Evolutionary conservation across 2,329 filamentous ascomycete species (phyloP).

Genomic region (Aspergillus chevalieri): DNA sequence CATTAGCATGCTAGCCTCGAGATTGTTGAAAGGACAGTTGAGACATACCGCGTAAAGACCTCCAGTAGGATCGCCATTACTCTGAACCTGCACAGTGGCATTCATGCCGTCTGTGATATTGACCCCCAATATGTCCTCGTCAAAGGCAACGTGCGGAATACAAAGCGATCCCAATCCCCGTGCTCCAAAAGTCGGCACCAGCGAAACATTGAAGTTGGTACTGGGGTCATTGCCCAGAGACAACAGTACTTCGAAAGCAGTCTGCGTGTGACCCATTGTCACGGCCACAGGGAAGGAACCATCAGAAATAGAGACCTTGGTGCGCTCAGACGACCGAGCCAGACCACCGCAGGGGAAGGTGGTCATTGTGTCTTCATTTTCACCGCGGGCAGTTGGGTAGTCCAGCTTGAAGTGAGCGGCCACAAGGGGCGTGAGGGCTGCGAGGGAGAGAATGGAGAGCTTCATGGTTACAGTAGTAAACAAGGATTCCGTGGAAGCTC

Average conservation of each 20-base stretch:
- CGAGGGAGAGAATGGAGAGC: slow-evolving; percentile 29
- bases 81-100: slow-evolving; percentile 65
- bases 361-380: slow-evolving; percentile 41
- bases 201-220: slow-evolving; percentile 62
- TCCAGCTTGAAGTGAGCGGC: slow-evolving; percentile 53
- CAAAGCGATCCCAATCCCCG: slow-evolving; percentile 61
- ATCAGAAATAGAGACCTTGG: slow-evolving; percentile 44
- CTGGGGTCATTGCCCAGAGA: slow-evolving; percentile 48
- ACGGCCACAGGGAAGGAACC: slow-evolving; percentile 47
- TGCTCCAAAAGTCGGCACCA: slow-evolving; percentile 57
- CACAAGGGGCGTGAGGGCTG: slow-evolving; percentile 40
- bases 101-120: slow-evolving; percentile 55
- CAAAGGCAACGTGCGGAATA: slow-evolving; percentile 49
- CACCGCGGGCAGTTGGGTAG: slow-evolving; percentile 48
- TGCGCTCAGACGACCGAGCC: slow-evolving; percentile 41
- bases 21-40: background rate
- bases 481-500: background rate
- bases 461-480: slow-evolving; percentile 19
- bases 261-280: slow-evolving; percentile 47
- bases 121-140: slow-evolving; percentile 28
- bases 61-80: slow-evolving; percentile 51
- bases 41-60: slow-evolving; percentile 60
- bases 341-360: slow-evolving; percentile 49
- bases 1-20: background rate
- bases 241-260: slow-evolving; percentile 49